phyloP scores from a whole-genome alignment of 306 rosid genomes.

The Aeschynomene evenia region DNA sequence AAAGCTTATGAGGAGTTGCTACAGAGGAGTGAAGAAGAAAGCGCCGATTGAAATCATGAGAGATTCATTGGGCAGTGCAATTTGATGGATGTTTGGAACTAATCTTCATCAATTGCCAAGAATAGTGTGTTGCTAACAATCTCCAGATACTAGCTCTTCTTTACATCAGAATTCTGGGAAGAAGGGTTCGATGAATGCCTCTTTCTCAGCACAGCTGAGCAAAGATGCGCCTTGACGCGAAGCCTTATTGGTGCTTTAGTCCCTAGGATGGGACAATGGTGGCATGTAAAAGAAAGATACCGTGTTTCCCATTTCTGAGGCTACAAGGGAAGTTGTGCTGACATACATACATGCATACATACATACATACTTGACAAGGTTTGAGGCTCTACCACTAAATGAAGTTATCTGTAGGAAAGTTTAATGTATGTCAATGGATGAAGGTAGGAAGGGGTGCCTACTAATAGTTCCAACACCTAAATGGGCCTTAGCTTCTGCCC shows the following conservation, averaged over 20 bases:
- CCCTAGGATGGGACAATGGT: slow-evolving; percentile 19
- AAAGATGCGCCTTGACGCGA: neutral
- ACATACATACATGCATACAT: neutral
- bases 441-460: neutral
- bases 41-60: slow-evolving; percentile 39
- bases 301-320: neutral
- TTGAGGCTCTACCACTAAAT: slow-evolving; percentile 11
- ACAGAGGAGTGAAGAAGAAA: slow-evolving; percentile 70
- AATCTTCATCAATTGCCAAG: neutral
- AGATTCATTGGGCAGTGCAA: slow-evolving; percentile 33
- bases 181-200: slow-evolving; percentile 18
- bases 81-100: slow-evolving; percentile 23
- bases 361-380: neutral
- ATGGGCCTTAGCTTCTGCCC: neutral
- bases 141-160: slow-evolving; percentile 24
- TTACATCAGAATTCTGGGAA: neutral
- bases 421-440: neutral
- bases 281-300: neutral
- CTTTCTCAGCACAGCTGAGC: neutral
- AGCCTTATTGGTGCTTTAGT: slow-evolving; percentile 21
- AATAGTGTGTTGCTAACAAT: slow-evolving; percentile 8
- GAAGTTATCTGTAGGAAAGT: neutral
- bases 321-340: neutral
- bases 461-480: slow-evolving; percentile 3
- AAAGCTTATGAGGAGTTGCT: slow-evolving; percentile 81